Conservation (phyloP, 2,329 filamentous ascomycete genomes). For the Colletotrichum horii region DNA sequence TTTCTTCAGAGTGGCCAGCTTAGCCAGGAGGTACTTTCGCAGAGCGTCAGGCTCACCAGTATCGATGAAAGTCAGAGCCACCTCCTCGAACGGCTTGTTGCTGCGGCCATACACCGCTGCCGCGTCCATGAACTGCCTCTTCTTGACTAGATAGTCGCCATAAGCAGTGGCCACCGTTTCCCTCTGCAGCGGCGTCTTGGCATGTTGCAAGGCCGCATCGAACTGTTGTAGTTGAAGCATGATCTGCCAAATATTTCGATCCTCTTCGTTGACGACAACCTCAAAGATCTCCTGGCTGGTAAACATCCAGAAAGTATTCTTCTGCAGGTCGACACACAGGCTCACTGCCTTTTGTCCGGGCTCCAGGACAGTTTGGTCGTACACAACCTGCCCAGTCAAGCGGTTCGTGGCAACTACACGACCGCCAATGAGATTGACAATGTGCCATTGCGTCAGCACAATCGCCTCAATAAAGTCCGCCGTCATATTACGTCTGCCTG, state of each 20-base stretch:
- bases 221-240: conserved; percentile 88
- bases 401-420: conserved; percentile 86
- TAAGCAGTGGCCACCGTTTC: conserved; percentile 92
- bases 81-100: conserved; percentile 96
- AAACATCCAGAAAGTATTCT: conserved; percentile 98
- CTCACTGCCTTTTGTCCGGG: conserved; percentile 81
- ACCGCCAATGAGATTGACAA: conserved; percentile 81
- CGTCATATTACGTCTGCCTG: conserved; percentile 65
- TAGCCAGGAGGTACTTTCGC: conserved; percentile 86
- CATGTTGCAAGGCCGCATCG: conserved; percentile 85
- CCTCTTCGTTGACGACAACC: conserved; percentile 88
- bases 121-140: conserved; percentile 83
- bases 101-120: conserved; percentile 92
- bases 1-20: conserved; percentile 82
- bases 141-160: conserved; percentile 84
- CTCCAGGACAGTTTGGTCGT: conserved; percentile 86
- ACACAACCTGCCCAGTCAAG: conserved; percentile 83
- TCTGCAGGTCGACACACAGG: conserved; percentile 86
- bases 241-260: conserved; percentile 92
- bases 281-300: conserved; percentile 92
- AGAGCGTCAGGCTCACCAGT: conserved; percentile 88
- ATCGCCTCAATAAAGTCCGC: conserved; percentile 80
- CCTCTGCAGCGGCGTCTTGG: conserved; percentile 79
- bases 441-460: conserved; percentile 91
- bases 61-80: conserved; percentile 90